Percentiles rank a stretch among this genome's conserved stretches.
Conservation (phyloP, 176 grass and related monocot genomes). For the Oryza punctata region DNA sequence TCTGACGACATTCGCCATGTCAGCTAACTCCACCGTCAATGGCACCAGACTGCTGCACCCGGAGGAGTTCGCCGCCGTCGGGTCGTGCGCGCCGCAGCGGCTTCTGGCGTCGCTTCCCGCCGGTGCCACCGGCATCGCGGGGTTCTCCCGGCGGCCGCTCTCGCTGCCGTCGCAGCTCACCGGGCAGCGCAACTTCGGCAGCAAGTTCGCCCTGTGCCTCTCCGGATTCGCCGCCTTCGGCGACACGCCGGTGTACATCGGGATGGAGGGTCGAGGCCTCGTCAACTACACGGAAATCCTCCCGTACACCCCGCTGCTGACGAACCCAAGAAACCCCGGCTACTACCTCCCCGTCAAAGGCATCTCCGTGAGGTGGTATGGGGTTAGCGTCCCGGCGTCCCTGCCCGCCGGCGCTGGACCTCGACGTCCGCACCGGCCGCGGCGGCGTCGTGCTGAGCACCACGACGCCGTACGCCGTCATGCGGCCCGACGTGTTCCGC, state of each 20-base stretch:
- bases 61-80: neutral
- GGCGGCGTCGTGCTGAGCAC: slow-evolving; percentile 66
- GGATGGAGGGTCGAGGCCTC: neutral
- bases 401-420: slow-evolving; percentile 16
- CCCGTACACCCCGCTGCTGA: slow-evolving; percentile 50
- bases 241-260: slow-evolving; percentile 38
- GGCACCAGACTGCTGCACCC: slow-evolving; percentile 3
- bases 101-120: neutral
- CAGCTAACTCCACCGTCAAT: slow-evolving; percentile 25
- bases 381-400: neutral
- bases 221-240: slow-evolving; percentile 46
- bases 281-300: slow-evolving; percentile 13
- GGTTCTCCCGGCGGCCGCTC: slow-evolving; percentile 30
- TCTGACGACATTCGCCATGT: slow-evolving; percentile 32
- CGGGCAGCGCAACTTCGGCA: slow-evolving; percentile 27
- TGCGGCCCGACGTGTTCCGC: slow-evolving; percentile 49
- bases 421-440: slow-evolving; percentile 22
- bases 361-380: slow-evolving; percentile 1
- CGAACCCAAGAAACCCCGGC: slow-evolving; percentile 34
- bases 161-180: slow-evolving; percentile 52
- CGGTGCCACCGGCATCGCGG: slow-evolving; percentile 42
- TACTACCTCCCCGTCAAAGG: slow-evolving; percentile 49
- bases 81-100: slow-evolving; percentile 37
- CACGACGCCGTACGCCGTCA: slow-evolving; percentile 37
- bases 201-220: slow-evolving; percentile 55